These are phyloP conservation scores for Phytophthora macrochlamydospora DNA, from an alignment of 352 stramenopile species.

Conservation along the genomic window DNA sequence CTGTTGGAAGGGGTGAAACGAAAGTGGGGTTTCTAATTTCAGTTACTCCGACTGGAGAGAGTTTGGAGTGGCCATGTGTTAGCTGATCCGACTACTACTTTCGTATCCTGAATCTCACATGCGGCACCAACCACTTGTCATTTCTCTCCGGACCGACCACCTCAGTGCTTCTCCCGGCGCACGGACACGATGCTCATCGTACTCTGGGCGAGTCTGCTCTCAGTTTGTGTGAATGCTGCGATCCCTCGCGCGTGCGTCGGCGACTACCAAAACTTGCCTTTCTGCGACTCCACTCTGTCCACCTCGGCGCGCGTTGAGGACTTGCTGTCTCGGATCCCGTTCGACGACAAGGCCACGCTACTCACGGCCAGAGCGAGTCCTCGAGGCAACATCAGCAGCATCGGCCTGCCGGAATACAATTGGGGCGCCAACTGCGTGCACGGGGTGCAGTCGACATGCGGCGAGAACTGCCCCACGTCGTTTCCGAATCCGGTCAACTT, in stretches of 20 bases:
- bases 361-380: slow-evolving; percentile 63
- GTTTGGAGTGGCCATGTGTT: no score
- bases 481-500: slow-evolving; percentile 91
- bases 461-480: slow-evolving; percentile 71
- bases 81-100: no score
- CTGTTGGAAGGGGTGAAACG: no score
- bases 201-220: no score
- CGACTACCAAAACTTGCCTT: slow-evolving; percentile 42
- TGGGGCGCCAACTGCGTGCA: slow-evolving; percentile 93
- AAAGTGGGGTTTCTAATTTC: no score
- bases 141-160: no score
- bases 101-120: no score
- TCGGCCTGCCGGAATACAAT: slow-evolving; percentile 86
- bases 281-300: slow-evolving; percentile 73
- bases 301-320: slow-evolving; percentile 62
- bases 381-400: slow-evolving; percentile 58
- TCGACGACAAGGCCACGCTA: slow-evolving; percentile 67
- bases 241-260: slow-evolving; percentile 52
- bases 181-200: no score
- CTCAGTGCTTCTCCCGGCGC: no score
- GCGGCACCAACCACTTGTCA: no score
- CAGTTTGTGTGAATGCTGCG: neutral
- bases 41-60: no score
- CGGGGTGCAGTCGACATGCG: slow-evolving; percentile 81
- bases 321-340: slow-evolving; percentile 62